Evolutionary conservation across 345 rosid species (phyloP), one percentile per base, ranked within the genome.

Genomic region (Acer campestre): DNA sequence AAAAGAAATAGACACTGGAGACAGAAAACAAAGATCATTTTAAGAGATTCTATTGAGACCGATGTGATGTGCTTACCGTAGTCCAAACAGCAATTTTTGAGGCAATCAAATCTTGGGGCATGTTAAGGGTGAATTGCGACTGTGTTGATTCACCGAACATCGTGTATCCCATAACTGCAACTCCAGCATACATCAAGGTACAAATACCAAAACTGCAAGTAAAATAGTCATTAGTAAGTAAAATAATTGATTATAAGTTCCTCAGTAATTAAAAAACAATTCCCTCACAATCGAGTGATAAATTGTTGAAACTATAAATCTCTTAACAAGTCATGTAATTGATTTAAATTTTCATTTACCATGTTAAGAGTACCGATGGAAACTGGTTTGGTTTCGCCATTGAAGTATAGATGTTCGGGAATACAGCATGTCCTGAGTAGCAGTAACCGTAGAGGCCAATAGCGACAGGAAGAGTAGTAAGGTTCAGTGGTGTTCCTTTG

Each of bases 71-170:
- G n/a, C 88, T 75, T 84, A 96, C 98, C 70, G 98, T 94, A 53
- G 98, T 92, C 98, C 98, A 96, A 76, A 94, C 86, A 58, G 98
- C 99, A 81, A 96, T 85, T 86, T 93, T 96, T n/a, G 99, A 87
- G 78, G 95, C 98, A 61, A 91, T 89, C 74, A 91, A 84, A 75
- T 96, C 85, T 68, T 87, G 84, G 10, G 98, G 97, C 94, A 96
- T 75, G 89, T 96, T 96, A 38, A 96, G 97, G 6, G 98, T 93
- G 83, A 90, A 93, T 66, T 96, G 99, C 13, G 99, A 91, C 51
- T 80, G 72, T 56, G 90, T 90, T 77, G 80, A 76, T 55, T 90
- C 95, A 68, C 99, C 98, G 63, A 96, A 96, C 97, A 93, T 92
- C 27, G 84, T 85, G 85, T 93, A 96, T 35, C 99, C 99, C 98